Conservation (phyloP, 2,329 filamentous ascomycete genomes). For the Fusarium liriodendri region DNA sequence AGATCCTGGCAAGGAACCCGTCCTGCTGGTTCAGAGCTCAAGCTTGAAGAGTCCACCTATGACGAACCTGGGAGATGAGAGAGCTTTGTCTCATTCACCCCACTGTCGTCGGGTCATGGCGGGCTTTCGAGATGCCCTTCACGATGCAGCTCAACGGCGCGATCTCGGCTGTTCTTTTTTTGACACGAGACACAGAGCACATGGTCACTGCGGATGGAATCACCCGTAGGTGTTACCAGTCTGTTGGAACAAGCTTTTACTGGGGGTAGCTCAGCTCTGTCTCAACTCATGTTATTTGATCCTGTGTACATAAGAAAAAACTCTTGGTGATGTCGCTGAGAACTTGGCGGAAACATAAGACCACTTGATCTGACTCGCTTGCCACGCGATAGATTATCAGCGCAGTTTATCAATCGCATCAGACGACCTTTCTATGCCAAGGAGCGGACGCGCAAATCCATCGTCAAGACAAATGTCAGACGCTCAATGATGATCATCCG, state of each 20-base stretch:
- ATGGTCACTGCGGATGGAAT: background rate
- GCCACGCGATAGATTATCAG: background rate
- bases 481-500: background rate
- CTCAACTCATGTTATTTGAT: background rate
- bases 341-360: background rate
- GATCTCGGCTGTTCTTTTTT: background rate
- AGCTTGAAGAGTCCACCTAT: background rate
- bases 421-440: background rate
- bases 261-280: background rate
- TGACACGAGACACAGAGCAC: background rate
- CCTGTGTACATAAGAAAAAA: background rate
- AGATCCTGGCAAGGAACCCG: background rate
- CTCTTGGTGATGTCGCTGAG: background rate
- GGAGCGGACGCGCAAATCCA: background rate
- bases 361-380: background rate
- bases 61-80: background rate
- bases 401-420: conserved; percentile 6
- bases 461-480: background rate
- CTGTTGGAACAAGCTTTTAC: background rate
- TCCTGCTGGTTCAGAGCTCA: background rate
- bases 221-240: background rate
- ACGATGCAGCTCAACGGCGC: background rate
- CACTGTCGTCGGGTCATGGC: background rate
- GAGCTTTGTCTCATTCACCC: background rate
- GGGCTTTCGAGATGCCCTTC: background rate